These are phyloP conservation scores for Fusarium ambrosium DNA, from an alignment of 2,329 filamentous ascomycete genomes.

Conservation along the genomic window DNA sequence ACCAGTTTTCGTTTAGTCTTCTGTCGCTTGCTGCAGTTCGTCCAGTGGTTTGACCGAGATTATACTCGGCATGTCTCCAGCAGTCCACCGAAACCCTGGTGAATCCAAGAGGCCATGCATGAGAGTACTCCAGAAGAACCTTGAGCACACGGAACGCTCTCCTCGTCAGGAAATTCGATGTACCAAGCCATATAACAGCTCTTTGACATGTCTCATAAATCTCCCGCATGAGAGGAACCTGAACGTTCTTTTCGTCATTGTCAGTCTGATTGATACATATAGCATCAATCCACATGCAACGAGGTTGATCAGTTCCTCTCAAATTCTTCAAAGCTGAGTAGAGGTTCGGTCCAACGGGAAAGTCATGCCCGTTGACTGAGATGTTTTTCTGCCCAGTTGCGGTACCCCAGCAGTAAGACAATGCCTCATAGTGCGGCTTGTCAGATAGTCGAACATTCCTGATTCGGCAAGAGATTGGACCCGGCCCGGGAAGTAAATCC, in stretches of 20 bases:
- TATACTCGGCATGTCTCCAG: not conserved
- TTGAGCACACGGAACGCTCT: not conserved
- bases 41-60: not conserved
- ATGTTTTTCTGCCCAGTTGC: not conserved
- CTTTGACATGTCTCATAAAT: slow-evolving; percentile 3
- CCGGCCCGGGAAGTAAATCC: not conserved
- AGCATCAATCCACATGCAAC: not conserved
- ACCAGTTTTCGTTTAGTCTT: not conserved
- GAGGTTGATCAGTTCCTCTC: not conserved
- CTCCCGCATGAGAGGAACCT: slow-evolving; percentile 8
- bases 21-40: not conserved
- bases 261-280: not conserved
- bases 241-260: slow-evolving; percentile 6
- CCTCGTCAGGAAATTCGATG: not conserved
- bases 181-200: slow-evolving; percentile 5
- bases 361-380: not conserved
- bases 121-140: not conserved
- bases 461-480: not conserved
- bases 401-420: slow-evolving; percentile 16
- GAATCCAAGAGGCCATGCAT: not conserved
- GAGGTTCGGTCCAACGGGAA: not conserved
- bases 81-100: not conserved
- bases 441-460: slow-evolving; percentile 9
- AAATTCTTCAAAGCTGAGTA: not conserved
- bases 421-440: slow-evolving; percentile 4